phyloP scores from a whole-genome alignment of 257 asterid genomes.

The Scutellaria galericulata region DNA sequence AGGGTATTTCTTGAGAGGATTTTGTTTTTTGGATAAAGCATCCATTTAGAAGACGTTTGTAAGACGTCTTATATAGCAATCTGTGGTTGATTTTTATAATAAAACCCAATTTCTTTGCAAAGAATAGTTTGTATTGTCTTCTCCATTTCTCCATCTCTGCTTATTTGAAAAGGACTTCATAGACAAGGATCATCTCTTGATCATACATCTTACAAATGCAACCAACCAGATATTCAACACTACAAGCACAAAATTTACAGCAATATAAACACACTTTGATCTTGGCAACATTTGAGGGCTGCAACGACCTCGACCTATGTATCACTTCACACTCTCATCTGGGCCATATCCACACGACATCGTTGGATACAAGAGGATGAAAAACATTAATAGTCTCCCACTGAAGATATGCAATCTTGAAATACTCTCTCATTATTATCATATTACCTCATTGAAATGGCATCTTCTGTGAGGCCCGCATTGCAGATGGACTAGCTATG shows the following conservation, averaged over 20 bases:
- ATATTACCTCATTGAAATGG: slow-evolving; percentile 31
- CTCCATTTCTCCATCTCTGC: not conserved
- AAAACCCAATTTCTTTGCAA: not conserved
- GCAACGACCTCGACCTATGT: slow-evolving; percentile 7
- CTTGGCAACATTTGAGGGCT: slow-evolving; percentile 22
- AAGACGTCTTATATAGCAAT: no score
- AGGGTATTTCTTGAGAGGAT: not conserved
- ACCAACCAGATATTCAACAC: not conserved
- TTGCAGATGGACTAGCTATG: slow-evolving; percentile 49
- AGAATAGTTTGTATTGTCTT: not conserved
- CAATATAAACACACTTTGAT: slow-evolving; percentile 24
- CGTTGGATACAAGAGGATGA: slow-evolving; percentile 7
- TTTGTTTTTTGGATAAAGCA: not conserved
- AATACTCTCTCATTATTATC: slow-evolving; percentile 19
- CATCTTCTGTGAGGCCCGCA: slow-evolving; percentile 39
- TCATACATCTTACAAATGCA: slow-evolving; percentile 21
- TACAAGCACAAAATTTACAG: slow-evolving; percentile 34
- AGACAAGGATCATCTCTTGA: slow-evolving; percentile 23
- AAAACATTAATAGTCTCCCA: slow-evolving; percentile 22
- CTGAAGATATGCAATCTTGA: slow-evolving; percentile 8
- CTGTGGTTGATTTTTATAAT: no score
- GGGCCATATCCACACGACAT: not conserved
- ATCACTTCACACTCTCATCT: slow-evolving; percentile 16
- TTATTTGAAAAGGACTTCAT: slow-evolving; percentile 23
- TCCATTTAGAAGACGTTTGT: no score